Evolutionary conservation across 179 eudicot genomes (phyloP).

Genomic region (Actinidia chinensis): DNA sequence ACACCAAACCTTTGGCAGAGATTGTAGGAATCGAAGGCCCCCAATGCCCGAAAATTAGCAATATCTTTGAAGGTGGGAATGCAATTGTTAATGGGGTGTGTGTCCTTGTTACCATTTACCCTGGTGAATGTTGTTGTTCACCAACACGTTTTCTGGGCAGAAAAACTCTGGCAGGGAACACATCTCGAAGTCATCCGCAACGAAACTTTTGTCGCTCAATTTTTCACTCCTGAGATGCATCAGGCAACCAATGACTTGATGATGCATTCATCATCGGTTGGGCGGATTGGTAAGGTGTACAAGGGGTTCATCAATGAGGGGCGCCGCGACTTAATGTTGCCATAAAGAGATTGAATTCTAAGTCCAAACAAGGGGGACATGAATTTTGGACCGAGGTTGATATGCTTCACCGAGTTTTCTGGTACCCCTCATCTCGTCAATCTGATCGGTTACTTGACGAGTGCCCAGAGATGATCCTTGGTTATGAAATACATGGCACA

Average conservation of each 20-base stretch:
- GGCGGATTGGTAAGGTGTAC: no score
- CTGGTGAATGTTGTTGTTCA: constrained; percentile 6
- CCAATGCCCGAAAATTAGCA: not conserved
- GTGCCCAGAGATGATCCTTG: constrained; percentile 27
- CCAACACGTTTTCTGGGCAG: constrained; percentile 6
- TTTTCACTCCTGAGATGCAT: constrained; percentile 27
- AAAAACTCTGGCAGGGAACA: not conserved
- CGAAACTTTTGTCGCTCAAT: constrained; percentile 13
- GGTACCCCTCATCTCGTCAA: constrained; percentile 20
- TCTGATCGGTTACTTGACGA: constrained; percentile 27
- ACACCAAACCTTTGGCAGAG: not conserved
- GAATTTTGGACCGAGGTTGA: no score
- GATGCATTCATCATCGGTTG: no score
- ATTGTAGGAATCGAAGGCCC: not conserved
- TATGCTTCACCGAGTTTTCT: constrained; percentile 25
- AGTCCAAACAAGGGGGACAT: no score
- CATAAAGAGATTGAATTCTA: no score
- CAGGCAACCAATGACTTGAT: no score
- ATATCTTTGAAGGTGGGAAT: not conserved
- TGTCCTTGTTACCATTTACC: constrained; percentile 12
- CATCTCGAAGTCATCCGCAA: not conserved
- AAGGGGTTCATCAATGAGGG: no score
- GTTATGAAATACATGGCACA: constrained; percentile 29
- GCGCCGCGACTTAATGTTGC: no score
- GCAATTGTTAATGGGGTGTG: not conserved